Base-by-base conservation (phyloP, 2,329 filamentous ascomycete genomes). In the Alternaria dauci region DNA sequence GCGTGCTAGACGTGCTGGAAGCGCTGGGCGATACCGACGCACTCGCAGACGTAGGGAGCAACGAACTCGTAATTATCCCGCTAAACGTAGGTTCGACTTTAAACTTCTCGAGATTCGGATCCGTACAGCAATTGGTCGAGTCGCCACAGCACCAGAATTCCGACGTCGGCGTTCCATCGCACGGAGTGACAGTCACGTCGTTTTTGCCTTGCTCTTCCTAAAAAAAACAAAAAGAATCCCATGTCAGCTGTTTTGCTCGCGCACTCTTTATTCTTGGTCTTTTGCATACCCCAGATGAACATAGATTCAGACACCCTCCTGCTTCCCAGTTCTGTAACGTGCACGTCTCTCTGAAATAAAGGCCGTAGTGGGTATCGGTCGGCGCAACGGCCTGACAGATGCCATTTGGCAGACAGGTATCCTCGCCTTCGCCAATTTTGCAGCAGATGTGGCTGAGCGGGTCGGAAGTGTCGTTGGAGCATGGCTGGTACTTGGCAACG, bases 381-480 rank as follows among this genome's bases (percentile, higher is more conserved):
- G 38, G 18, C 20, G 30, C 46, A 25, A 16, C 8, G 32, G 30
- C 46, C 14, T 23, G 14, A 28, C 18, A 50, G 2, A 50, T 20
- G 30, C 46, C 46, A 16, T 50, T 36, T 12, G 46, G 46, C n/a
- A 50, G 46, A 50, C 46, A 50, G 1, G 5, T 36, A 2, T 50
- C 46, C 30, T 16, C 20, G 30, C 30, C 18, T n/a, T 20, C n/a
- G 44, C 32, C 30, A 0, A 47, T 47, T 28, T 48, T 50, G 46
- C 46, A 50, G 32, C 46, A 36, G 46, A 50, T 25, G 20, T 36
- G 30, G 30, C 46, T 36, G 18, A 50, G 46, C 3, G 46, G 46
- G 20, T 50, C 46, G 8, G 46, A 50, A 50, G 46, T 36, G 46
- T 50, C 30, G 30, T 36, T 36, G 30, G 46, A 50, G 20, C 46